These are phyloP conservation scores for Solanum megistacrolobum DNA, from an alignment of 257 asterid species.

Conservation along the genomic window DNA sequence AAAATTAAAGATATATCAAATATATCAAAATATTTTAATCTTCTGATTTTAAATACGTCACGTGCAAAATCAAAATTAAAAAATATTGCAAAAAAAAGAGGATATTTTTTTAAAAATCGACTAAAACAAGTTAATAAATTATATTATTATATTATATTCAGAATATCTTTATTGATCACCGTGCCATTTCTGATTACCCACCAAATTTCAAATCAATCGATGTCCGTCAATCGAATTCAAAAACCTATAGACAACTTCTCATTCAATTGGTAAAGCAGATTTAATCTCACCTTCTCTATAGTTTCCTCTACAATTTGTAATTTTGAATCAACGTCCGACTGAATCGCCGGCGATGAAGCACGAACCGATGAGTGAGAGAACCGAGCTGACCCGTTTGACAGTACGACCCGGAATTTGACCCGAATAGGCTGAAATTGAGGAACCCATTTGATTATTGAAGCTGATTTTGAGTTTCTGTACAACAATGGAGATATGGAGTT, in stretches of 20 bases:
- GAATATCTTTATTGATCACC: too few relatives aligned
- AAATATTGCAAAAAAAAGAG: too few relatives aligned
- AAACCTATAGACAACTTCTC: not conserved
- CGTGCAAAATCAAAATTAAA: too few relatives aligned
- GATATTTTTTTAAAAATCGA: too few relatives aligned
- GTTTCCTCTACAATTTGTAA: constrained; percentile 31
- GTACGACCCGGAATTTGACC: not conserved
- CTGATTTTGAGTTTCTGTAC: constrained; percentile 3
- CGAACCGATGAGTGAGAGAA: not conserved
- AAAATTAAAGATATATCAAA: too few relatives aligned
- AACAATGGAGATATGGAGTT: constrained; percentile 17
- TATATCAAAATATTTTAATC: too few relatives aligned
- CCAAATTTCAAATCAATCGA: not conserved
- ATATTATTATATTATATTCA: too few relatives aligned
- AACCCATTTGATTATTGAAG: constrained; percentile 25
- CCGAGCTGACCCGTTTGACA: not conserved
- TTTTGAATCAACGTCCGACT: constrained; percentile 25
- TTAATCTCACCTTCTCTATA: constrained; percentile 50
- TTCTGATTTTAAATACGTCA: too few relatives aligned
- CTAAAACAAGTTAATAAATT: too few relatives aligned
- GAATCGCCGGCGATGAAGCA: constrained; percentile 18
- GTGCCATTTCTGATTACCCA: not conserved
- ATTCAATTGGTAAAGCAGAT: not conserved
- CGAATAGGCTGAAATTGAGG: constrained; percentile 2
- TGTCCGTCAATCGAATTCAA: not conserved